A percentile compares a stretch with the other conserved stretches of the same genome.
These are phyloP conservation scores for Ophiostoma novo-ulmi DNA, from an alignment of 2,329 filamentous ascomycete species.

Conservation along the genomic window DNA sequence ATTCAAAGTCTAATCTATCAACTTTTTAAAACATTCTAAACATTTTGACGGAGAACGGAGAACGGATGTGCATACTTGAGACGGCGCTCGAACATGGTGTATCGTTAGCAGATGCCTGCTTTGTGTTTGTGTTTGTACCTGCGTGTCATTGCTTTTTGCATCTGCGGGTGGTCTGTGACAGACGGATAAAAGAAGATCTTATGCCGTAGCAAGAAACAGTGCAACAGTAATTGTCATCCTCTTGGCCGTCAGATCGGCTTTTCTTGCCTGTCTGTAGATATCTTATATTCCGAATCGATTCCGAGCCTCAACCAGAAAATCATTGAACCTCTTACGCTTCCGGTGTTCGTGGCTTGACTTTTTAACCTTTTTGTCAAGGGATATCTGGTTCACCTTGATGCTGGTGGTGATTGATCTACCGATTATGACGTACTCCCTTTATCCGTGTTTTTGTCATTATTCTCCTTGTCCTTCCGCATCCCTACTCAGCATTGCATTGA, in stretches of 20 bases:
- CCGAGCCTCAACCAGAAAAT: not conserved
- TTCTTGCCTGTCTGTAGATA: not conserved
- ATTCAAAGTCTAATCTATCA: not conserved
- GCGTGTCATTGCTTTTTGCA: not conserved
- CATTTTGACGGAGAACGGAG: conserved; percentile 26
- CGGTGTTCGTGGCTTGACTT: not conserved
- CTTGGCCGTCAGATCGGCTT: not conserved
- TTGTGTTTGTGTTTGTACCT: not conserved
- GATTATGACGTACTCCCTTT: not conserved
- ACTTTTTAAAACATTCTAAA: not conserved
- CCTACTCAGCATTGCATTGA: no score
- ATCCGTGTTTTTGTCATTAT: not conserved
- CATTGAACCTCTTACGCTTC: not conserved
- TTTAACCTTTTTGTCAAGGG: no score
- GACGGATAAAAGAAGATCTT: not conserved
- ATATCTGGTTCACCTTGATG: not conserved
- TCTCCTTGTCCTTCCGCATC: not conserved
- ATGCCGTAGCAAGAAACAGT: not conserved
- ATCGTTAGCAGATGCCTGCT: no score
- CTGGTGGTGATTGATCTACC: not conserved
- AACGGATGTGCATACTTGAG: conserved; percentile 38
- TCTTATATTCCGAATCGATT: not conserved
- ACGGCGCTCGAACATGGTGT: conserved; percentile 33
- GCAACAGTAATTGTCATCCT: not conserved
- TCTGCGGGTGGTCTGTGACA: not conserved